Percentiles rank a stretch among this genome's conserved stretches.
Conservation (phyloP, 2,329 filamentous ascomycete species). For the Botryotinia globosa region DNA sequence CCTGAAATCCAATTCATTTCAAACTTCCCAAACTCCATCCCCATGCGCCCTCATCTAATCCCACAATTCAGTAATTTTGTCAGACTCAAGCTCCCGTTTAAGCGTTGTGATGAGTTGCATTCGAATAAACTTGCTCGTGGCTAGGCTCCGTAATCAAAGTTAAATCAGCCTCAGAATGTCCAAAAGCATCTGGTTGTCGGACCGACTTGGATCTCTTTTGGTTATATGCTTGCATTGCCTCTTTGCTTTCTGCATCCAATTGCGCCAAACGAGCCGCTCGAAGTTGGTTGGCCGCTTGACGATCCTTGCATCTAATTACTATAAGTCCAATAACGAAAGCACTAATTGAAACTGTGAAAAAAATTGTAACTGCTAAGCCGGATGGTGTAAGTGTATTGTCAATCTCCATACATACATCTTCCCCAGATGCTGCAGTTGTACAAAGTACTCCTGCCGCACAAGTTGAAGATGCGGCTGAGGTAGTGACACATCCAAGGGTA, state of each 20-base stretch:
- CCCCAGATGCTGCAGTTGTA: conserved; percentile 4
- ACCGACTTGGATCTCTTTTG: background rate
- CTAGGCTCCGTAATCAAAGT: background rate
- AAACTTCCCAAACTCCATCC: background rate
- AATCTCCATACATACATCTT: background rate
- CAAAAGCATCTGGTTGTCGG: background rate
- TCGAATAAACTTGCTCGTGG: background rate
- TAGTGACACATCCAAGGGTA: conserved; percentile 15
- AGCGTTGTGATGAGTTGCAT: background rate
- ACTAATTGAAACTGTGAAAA: conserved; percentile 8
- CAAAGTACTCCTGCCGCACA: conserved; percentile 16
- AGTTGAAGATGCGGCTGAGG: background rate
- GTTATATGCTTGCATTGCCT: background rate
- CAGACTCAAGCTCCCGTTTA: background rate
- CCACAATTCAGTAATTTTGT: background rate
- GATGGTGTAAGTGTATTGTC: conserved; percentile 14
- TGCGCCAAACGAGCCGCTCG: background rate
- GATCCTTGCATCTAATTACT: conserved; percentile 7
- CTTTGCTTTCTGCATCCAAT: conserved; percentile 10
- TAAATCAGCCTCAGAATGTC: background rate
- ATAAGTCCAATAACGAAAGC: conserved; percentile 14
- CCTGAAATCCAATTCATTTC: background rate
- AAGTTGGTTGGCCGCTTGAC: background rate
- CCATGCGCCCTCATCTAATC: background rate
- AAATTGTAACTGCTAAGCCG: conserved; percentile 14